Conservation (phyloP, 192 early-diverging fungal genomes). For the Umbelopsis sp. region DNA sequence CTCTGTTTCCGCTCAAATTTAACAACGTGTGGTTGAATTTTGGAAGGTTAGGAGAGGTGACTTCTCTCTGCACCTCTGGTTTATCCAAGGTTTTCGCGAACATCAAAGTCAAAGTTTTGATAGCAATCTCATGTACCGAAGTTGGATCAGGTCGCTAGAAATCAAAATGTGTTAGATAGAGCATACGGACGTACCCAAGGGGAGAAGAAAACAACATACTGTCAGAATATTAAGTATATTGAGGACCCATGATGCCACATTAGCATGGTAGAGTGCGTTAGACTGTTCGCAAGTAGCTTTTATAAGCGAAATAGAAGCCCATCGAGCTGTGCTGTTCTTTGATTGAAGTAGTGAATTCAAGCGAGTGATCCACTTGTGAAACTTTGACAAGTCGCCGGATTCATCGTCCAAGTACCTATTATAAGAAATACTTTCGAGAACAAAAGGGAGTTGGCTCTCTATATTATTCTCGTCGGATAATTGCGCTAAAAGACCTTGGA, state of each 20-base stretch:
- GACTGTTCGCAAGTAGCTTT: slow-evolving; percentile 52
- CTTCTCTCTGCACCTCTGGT: slow-evolving; percentile 57
- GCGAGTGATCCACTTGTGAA: slow-evolving; percentile 56
- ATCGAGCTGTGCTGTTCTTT: slow-evolving; percentile 48
- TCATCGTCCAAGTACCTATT: slow-evolving; percentile 38
- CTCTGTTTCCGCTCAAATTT: slow-evolving; percentile 40
- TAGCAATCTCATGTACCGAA: slow-evolving; percentile 39
- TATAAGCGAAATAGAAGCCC: slow-evolving; percentile 52
- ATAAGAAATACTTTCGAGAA: slow-evolving; percentile 47
- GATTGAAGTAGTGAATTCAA: slow-evolving; percentile 56
- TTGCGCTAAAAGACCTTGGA: slow-evolving; percentile 24
- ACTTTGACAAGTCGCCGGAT: slow-evolving; percentile 2
- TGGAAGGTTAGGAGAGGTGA: slow-evolving; percentile 52
- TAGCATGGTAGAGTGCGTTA: slow-evolving; percentile 33
- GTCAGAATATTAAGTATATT: slow-evolving; percentile 20
- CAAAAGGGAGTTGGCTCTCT: slow-evolving; percentile 45
- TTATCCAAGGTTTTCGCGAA: slow-evolving; percentile 49
- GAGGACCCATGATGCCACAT: slow-evolving; percentile 44
- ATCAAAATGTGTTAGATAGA: neutral
- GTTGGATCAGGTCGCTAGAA: slow-evolving; percentile 50
- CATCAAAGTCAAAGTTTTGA: slow-evolving; percentile 46
- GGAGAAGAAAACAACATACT: slow-evolving; percentile 22
- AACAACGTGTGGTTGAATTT: slow-evolving; percentile 51
- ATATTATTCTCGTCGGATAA: slow-evolving; percentile 41
- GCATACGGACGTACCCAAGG: neutral